phyloP scores from a whole-genome alignment of 176 grass and related monocot species.

The Zizania latifolia region DNA sequence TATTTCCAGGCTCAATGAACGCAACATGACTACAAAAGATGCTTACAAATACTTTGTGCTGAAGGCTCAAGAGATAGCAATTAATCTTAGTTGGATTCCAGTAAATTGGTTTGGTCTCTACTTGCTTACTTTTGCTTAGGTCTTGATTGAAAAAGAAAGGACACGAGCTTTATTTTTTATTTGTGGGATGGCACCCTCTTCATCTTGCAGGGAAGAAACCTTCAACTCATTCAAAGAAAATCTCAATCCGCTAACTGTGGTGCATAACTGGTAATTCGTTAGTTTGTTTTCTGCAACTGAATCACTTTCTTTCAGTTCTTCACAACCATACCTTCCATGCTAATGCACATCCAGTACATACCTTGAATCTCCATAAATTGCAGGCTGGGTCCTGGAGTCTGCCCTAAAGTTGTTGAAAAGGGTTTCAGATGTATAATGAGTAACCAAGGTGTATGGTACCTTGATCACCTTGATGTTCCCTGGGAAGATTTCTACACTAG shows the following conservation, averaged over 20 bases:
- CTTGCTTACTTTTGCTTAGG: constrained; percentile 1
- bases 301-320: background rate
- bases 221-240: constrained; percentile 84
- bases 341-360: background rate
- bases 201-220: constrained; percentile 84
- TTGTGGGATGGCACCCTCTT: background rate
- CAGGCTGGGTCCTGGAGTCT: constrained; percentile 91
- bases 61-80: constrained; percentile 77
- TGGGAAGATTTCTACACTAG: constrained; percentile 80
- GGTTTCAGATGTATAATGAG: constrained; percentile 97
- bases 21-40: constrained; percentile 79
- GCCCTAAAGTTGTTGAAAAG: constrained; percentile 74
- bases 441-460: constrained; percentile 95
- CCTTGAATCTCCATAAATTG: background rate
- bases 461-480: constrained; percentile 89
- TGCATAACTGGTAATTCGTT: constrained; percentile 78
- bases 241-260: constrained; percentile 77
- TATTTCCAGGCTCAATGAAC: constrained; percentile 63
- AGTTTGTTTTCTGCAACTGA: background rate
- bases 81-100: constrained; percentile 70
- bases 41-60: constrained; percentile 96
- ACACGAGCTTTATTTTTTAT: background rate
- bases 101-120: constrained; percentile 65
- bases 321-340: background rate
- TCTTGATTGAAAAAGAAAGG: background rate